phyloP scores from a whole-genome alignment of 192 early-diverging fungal species.

The Thamnidium elegans region DNA sequence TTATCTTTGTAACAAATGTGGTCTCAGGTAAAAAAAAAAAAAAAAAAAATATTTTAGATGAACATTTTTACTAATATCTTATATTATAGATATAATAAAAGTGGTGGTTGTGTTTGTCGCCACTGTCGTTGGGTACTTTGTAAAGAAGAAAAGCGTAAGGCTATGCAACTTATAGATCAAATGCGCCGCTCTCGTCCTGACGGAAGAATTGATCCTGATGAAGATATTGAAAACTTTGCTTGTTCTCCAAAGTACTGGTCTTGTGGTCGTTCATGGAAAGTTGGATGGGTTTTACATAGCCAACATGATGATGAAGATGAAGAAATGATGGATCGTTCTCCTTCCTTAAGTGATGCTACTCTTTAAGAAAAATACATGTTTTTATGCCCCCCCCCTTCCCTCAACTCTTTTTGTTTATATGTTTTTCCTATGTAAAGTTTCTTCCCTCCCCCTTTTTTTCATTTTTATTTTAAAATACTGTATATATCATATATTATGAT shows the following conservation, averaged over 20 bases:
- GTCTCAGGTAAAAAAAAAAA: constrained; percentile 41
- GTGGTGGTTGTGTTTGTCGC: constrained; percentile 35
- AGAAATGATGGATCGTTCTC: neutral
- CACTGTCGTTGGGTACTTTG: constrained; percentile 41
- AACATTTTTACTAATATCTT: constrained; percentile 24
- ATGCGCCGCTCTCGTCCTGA: constrained; percentile 33
- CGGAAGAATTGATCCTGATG: constrained; percentile 29
- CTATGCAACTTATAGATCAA: constrained; percentile 34
- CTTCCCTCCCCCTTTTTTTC: no score
- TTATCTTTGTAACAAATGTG: constrained; percentile 44
- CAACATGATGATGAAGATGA: constrained; percentile 24
- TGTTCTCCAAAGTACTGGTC: constrained; percentile 40
- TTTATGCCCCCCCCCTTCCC: neutral
- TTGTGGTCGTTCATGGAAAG: constrained; percentile 39
- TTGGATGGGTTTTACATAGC: constrained; percentile 35
- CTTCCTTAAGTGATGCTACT: neutral
- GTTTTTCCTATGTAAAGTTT: no score
- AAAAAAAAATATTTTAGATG: constrained; percentile 30
- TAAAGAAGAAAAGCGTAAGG: constrained; percentile 42
- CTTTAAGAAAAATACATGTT: neutral
- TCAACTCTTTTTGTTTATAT: neutral
- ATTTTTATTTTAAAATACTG: no score
- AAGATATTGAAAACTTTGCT: constrained; percentile 38
- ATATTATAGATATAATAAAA: constrained; percentile 40
- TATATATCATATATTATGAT: no score